Conservation (phyloP, 768 basidiomycete species). For the Boletus patriciae region DNA sequence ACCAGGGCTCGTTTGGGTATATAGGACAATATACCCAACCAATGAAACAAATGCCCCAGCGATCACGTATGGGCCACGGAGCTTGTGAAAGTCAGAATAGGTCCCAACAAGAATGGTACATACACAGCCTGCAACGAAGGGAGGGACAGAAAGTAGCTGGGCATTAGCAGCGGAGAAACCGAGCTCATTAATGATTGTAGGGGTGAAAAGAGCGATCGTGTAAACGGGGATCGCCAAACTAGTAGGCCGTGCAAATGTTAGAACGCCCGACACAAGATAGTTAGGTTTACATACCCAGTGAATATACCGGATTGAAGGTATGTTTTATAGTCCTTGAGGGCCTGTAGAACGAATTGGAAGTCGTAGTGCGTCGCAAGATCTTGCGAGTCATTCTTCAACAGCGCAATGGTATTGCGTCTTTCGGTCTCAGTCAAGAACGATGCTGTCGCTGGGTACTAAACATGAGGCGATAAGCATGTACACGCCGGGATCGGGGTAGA, state of each 20-base stretch:
- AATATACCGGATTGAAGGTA: conserved; percentile 35
- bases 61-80: conserved; percentile 52
- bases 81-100: conserved; percentile 41
- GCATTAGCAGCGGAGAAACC: conserved; percentile 52
- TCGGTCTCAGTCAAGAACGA: conserved; percentile 51
- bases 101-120: conserved; percentile 43
- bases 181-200: conserved; percentile 49
- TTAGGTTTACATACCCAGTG: conserved; percentile 34
- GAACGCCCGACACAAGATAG: background rate
- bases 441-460: conserved; percentile 57
- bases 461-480: background rate
- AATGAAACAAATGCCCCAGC: conserved; percentile 42
- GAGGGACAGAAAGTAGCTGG: conserved; percentile 49
- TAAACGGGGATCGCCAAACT: conserved; percentile 47
- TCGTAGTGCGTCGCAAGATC: conserved; percentile 47
- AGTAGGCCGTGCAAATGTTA: conserved; percentile 3
- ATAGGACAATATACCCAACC: conserved; percentile 53
- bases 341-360: conserved; percentile 48
- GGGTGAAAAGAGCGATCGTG: conserved; percentile 49
- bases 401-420: conserved; percentile 34
- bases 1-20: conserved; percentile 27
- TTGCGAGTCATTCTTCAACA: conserved; percentile 44
- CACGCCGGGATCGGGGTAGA: background rate
- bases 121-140: conserved; percentile 47
- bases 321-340: conserved; percentile 47